Evolutionary conservation across 148 eudicot species (phyloP).

Genomic region (Rhododendron simsii): DNA sequence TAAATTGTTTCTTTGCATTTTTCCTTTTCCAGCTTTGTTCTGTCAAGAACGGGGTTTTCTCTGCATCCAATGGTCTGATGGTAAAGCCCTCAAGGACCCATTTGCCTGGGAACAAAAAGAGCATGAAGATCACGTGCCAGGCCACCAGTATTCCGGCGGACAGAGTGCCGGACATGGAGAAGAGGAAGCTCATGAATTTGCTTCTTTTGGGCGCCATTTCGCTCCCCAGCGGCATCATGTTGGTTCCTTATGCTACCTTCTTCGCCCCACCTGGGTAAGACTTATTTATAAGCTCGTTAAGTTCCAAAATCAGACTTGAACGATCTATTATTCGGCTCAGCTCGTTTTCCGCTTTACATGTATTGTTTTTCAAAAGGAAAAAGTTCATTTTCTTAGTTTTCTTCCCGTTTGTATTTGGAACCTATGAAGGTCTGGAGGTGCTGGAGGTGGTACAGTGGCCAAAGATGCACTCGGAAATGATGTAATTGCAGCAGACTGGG

Average conservation of each 20-base stretch:
- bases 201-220: slow-evolving; percentile 62
- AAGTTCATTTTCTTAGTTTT: background rate
- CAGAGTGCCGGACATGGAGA: slow-evolving; percentile 79
- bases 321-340: background rate
- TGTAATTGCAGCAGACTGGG: slow-evolving; percentile 61
- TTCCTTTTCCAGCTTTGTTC: slow-evolving; percentile 45
- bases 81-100: slow-evolving; percentile 17
- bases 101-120: slow-evolving; percentile 21
- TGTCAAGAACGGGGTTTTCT: slow-evolving; percentile 51
- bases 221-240: slow-evolving; percentile 69
- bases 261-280: slow-evolving; percentile 75
- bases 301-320: background rate
- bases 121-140: slow-evolving; percentile 52
- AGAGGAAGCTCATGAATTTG: slow-evolving; percentile 61
- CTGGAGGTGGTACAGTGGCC: slow-evolving; percentile 56
- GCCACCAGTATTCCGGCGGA: slow-evolving; percentile 73
- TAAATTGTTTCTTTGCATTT: background rate
- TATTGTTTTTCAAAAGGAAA: background rate
- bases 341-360: background rate
- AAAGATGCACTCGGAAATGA: slow-evolving; percentile 86
- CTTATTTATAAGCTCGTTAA: background rate
- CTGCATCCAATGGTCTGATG: slow-evolving; percentile 13
- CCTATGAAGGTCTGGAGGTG: slow-evolving; percentile 36
- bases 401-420: background rate
- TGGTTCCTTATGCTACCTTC: slow-evolving; percentile 60